Percentiles rank a stretch among this genome's conserved stretches.
These are phyloP conservation scores for Saturnispora bothae DNA, from an alignment of 805 yeast species.

Conservation along the genomic window DNA sequence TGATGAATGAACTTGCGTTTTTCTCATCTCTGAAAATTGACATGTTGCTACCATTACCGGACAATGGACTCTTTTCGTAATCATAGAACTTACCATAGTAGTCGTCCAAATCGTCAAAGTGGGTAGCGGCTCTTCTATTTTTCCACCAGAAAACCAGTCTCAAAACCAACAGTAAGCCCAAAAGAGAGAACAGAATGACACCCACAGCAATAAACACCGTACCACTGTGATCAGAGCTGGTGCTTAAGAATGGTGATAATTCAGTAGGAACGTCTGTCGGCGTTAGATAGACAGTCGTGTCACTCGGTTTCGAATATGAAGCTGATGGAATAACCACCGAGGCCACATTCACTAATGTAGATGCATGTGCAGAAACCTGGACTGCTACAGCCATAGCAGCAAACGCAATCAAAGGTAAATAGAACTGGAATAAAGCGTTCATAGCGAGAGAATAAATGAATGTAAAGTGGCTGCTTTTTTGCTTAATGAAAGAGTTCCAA, in stretches of 20 bases:
- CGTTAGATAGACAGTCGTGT: neutral
- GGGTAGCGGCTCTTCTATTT: conserved; percentile 18
- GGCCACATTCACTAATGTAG: no score
- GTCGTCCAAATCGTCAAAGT: conserved; percentile 12
- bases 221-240: conserved; percentile 24
- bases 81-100: conserved; percentile 14
- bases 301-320: neutral
- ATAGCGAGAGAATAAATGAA: no score
- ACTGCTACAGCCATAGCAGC: no score
- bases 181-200: conserved; percentile 20
- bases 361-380: no score
- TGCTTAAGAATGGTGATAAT: conserved; percentile 26
- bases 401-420: no score
- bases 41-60: neutral
- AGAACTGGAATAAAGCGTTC: no score
- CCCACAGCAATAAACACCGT: conserved; percentile 37
- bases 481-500: no score
- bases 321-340: neutral
- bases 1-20: neutral
- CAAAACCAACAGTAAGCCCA: conserved; percentile 16
- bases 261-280: conserved; percentile 13
- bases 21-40: neutral
- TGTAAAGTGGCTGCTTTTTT: no score
- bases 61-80: conserved; percentile 5
- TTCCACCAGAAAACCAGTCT: conserved; percentile 20